Percentiles rank a stretch among this genome's conserved stretches.
phyloP scores from a whole-genome alignment of 306 rosid genomes.

The Malus orientalis region DNA sequence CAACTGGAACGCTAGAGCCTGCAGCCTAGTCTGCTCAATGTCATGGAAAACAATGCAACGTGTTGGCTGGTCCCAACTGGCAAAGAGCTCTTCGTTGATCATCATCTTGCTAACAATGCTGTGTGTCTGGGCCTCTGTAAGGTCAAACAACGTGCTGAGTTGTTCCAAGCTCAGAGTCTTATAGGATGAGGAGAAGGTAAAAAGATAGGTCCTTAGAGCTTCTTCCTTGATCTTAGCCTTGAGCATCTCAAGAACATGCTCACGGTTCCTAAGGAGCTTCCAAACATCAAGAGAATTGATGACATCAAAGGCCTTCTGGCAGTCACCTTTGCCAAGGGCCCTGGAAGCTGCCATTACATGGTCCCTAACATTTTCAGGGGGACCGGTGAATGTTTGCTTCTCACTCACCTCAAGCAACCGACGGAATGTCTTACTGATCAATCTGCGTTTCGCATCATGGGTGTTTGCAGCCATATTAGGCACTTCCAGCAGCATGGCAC shows the following conservation, averaged over 20 bases:
- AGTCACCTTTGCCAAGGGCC: conserved; percentile 73
- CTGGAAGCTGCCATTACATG: conserved; percentile 92
- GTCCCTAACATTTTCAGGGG: conserved; percentile 91
- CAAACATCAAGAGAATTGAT: conserved; percentile 74
- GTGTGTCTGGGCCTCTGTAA: conserved; percentile 47
- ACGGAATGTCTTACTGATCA: conserved; percentile 75
- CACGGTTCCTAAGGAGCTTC: conserved; percentile 70
- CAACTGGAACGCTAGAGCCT: conserved; percentile 74
- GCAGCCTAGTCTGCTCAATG: conserved; percentile 56
- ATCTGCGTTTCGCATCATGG: conserved; percentile 67
- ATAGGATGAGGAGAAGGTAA: conserved; percentile 73
- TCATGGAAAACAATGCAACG: conserved; percentile 33
- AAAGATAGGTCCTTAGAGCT: conserved; percentile 87
- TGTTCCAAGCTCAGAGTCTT: conserved; percentile 68
- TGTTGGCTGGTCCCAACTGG: conserved; percentile 43
- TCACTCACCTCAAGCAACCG: conserved; percentile 76
- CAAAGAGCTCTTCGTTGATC: conserved; percentile 88
- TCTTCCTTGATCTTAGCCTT: conserved; percentile 83
- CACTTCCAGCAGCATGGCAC: conserved; percentile 96
- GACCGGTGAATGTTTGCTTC: conserved; percentile 82
- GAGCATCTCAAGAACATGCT: conserved; percentile 59
- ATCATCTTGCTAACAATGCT: conserved; percentile 88
- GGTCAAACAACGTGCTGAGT: conserved; percentile 68
- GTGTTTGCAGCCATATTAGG: conserved; percentile 84
- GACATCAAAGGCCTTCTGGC: conserved; percentile 54